Base-by-base conservation (phyloP, 257 asterid species). In the Leptodermis oblonga region DNA sequence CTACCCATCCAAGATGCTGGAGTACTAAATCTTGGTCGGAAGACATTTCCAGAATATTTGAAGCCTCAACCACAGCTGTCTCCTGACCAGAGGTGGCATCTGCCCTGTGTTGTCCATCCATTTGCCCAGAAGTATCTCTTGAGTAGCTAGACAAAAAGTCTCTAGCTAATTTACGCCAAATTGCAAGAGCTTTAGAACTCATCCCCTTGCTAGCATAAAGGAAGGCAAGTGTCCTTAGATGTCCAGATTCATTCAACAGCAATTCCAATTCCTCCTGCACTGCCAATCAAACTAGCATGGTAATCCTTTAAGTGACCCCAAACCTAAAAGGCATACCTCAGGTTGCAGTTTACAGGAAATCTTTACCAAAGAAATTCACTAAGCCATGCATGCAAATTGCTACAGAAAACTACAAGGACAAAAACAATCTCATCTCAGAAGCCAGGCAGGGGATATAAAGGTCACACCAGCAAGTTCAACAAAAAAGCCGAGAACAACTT, bases 181-280 rank as follows among this genome's bases (percentile, higher is more conserved):
- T 86, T 52, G 90, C 77, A 67, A 94, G 90, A 78, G 97, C 97
- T 77, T 94, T 86, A 30, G 92, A 86, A 80, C 83, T 85, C 90
- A 91, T 77, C 69, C 97, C 97, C 83, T 94, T 94, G 78, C 96
- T 86, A 78, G 99, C 85, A 76, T 85, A 94, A 66, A 94, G 77
- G 80, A 90, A 89, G 71, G 99, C 99, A 77, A 94, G 97, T 48
- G 96, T 74, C 60, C 96, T 90, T 75, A 87, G 76, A 84, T 94
- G 99, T 78, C 97, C 96, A 78, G 99, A 91, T 34, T 87, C 99
- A 72, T 69, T 86, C 78, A 94, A 82, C 73, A 94, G 74, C 51
- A 90, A 73, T 82, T 94, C 99, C 78, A 94, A 88, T 88, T 94
- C 99, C 90, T 94, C 99, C 99, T 94, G 99, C 92, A 86, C 96